Evolutionary conservation across 2,329 filamentous ascomycete species (phyloP), one percentile per base, ranked within the genome.

Genomic region (Pseudogymnoascus sp.): DNA sequence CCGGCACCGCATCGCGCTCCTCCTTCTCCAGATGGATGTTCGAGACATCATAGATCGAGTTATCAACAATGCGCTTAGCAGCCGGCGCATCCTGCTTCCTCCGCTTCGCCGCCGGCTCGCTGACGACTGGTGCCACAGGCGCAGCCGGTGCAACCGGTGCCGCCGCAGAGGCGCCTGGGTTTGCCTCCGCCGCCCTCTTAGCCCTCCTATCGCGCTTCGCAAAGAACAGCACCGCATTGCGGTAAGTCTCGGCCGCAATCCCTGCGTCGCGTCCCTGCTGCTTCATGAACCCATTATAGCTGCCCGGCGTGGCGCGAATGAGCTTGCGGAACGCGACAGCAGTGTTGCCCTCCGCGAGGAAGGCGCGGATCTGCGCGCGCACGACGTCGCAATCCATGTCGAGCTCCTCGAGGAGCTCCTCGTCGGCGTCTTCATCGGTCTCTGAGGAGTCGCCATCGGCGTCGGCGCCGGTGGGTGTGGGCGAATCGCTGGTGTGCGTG

Each of bases 241-340:
- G 29, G 65, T 75, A 78, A 1, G 72, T 72, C 61, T 73, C 72
- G 64, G 69, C 73, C 8, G 64, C 64, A 11, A 67, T 64, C 33
- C 78, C 77, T 7, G 74, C 71, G 64, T 73, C 70, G 4, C 72
- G 69, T 4, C 79, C 78, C 23, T 71, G 76, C 68, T 77, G 76
- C n/a, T 74, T 73, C 77, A 84, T 79, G 69, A 84, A 85, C 4
- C 64, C 66, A n/a, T 66, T 65, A 65, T 78, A 78, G 6, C 73
- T 70, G 21, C 67, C 71, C n/a, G 66, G 67, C 12, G 65, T 74
- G 10, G 75, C 72, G n/a, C 69, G 68, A 43, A 80, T 73, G 1
- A 70, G 69, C 4, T 73, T 66, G 41, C 75, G 74, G 65, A 80
- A 80, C 38, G 78, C 72, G 19, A 71, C 73, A 4, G 76, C 72